Evolutionary conservation across 2,329 filamentous ascomycete genomes (phyloP).

Genomic region (Fusarium guadeloupense): DNA sequence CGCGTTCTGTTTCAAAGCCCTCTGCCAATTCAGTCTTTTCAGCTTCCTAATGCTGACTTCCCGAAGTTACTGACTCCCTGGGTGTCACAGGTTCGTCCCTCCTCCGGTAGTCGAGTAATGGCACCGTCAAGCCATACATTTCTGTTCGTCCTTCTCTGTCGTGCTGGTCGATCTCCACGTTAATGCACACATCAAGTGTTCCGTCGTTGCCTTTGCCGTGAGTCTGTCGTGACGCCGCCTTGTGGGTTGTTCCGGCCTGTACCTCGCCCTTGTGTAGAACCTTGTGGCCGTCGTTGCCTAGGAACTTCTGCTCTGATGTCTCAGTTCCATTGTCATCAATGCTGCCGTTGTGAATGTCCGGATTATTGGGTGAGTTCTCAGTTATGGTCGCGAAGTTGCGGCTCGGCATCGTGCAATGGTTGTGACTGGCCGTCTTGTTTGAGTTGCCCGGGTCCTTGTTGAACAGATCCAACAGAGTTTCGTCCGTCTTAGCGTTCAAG

Average conservation of each 20-base stretch:
- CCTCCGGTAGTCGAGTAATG: conserved; percentile 63
- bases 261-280: conserved; percentile 80
- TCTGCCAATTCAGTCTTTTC: conserved; percentile 1
- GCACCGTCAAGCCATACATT: conserved; percentile 88
- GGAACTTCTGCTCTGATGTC: conserved; percentile 42
- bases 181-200: conserved; percentile 81
- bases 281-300: conserved; percentile 71
- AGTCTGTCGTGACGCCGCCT: conserved; percentile 68
- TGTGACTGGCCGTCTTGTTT: conserved; percentile 77
- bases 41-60: conserved; percentile 21
- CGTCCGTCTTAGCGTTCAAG: conserved; percentile 78
- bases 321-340: conserved; percentile 30
- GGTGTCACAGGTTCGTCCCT: conserved; percentile 40
- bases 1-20: background rate
- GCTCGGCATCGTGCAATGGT: conserved; percentile 89
- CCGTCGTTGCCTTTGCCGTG: conserved; percentile 66
- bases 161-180: conserved; percentile 87
- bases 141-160: conserved; percentile 82
- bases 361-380: conserved; percentile 77
- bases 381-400: conserved; percentile 93
- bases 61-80: conserved; percentile 36
- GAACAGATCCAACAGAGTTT: conserved; percentile 94
- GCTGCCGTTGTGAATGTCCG: conserved; percentile 38
- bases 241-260: conserved; percentile 80
- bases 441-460: conserved; percentile 82